Evolutionary conservation across 1,139 yeast genomes (phyloP).

Genomic region (Suhomyces panamericanus): DNA sequence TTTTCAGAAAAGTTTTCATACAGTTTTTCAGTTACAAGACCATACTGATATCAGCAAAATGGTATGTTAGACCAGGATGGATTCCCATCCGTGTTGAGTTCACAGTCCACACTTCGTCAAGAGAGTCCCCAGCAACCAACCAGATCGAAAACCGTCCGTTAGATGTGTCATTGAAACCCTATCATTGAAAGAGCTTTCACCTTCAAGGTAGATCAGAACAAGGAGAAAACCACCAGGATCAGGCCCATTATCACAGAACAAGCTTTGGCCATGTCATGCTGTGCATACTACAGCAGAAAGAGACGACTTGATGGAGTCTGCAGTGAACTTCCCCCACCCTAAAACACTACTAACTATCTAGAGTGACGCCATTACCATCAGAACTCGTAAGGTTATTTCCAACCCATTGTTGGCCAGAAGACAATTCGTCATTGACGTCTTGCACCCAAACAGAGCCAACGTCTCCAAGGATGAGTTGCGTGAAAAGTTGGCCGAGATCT

Average conservation of each 20-base stretch:
- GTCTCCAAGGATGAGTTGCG: constrained; percentile 99
- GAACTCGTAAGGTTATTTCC: constrained; percentile 99
- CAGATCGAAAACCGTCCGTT: not conserved
- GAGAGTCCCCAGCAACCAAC: not conserved
- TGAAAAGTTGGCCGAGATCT: constrained; percentile 92
- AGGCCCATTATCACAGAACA: too few relatives aligned
- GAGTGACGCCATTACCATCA: constrained; percentile 99
- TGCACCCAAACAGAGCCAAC: constrained; percentile 99
- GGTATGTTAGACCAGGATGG: constrained; percentile 24
- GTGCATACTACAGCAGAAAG: too few relatives aligned
- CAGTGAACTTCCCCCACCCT: not conserved
- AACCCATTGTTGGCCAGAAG: constrained; percentile 99
- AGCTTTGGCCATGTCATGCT: too few relatives aligned
- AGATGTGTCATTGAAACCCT: too few relatives aligned
- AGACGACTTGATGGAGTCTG: not conserved
- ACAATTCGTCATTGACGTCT: constrained; percentile 99
- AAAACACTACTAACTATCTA: constrained; percentile 39
- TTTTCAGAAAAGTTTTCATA: constrained; percentile 13
- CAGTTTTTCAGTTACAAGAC: constrained; percentile 12
- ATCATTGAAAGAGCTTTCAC: too few relatives aligned
- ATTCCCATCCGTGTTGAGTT: constrained; percentile 2
- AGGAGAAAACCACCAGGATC: too few relatives aligned
- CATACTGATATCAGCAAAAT: constrained; percentile 29
- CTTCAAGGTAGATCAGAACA: too few relatives aligned
- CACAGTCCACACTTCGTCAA: not conserved